Conservation (phyloP, 2,329 filamentous ascomycete species). For the Rugonectria rugulosa region DNA sequence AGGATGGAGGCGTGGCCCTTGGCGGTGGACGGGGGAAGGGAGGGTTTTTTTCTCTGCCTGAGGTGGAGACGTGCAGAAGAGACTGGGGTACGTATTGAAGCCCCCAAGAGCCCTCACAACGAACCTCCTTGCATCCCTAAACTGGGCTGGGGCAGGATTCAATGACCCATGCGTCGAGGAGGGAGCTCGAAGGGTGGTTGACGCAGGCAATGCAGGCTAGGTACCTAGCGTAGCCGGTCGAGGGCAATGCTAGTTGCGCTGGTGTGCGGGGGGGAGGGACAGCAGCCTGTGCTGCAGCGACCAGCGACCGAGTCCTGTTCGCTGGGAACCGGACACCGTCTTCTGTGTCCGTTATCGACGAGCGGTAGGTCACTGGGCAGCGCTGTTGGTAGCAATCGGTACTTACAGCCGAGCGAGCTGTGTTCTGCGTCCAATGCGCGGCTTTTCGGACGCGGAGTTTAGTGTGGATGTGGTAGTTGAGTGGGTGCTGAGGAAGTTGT, state of each 20-base stretch:
- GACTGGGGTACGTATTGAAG: no score
- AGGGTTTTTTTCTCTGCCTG: slow-evolving; percentile 42
- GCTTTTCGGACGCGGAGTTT: slow-evolving; percentile 25
- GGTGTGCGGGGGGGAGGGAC: slow-evolving; percentile 7
- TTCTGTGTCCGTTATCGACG: no score
- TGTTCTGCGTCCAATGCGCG: slow-evolving; percentile 7
- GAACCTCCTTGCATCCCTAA: no score
- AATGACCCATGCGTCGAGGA: slow-evolving; percentile 28
- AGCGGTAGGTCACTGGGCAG: no score
- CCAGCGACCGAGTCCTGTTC: slow-evolving; percentile 1
- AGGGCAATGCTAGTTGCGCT: no score
- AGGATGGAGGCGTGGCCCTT: slow-evolving; percentile 33
- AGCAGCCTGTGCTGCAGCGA: background rate
- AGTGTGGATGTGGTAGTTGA: slow-evolving; percentile 7
- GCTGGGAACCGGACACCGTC: slow-evolving; percentile 1
- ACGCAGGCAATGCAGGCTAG: background rate
- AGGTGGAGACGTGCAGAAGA: slow-evolving; percentile 28
- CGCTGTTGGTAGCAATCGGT: background rate
- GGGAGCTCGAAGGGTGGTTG: slow-evolving; percentile 25
- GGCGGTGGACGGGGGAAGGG: slow-evolving; percentile 35
- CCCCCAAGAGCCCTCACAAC: no score
- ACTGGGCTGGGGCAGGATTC: no score
- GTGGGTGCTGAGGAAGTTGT: slow-evolving; percentile 33
- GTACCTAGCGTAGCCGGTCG: no score
- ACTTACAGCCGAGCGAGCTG: slow-evolving; percentile 2